Conservation (phyloP, 2,329 filamentous ascomycete genomes). For the Tolypocladium tropicale region DNA sequence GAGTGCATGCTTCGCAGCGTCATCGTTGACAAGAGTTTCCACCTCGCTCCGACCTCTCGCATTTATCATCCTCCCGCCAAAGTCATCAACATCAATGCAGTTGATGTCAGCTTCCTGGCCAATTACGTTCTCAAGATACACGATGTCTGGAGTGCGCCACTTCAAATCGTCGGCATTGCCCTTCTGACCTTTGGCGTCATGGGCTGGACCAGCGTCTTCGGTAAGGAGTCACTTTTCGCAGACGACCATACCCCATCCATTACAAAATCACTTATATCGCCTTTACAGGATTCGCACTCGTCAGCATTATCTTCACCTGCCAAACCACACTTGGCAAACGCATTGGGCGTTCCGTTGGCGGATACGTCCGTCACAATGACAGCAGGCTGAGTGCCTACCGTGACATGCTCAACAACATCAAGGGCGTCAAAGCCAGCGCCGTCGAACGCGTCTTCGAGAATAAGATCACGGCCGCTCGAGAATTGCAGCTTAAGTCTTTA, state of each 20-base stretch:
- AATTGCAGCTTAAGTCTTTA: neutral
- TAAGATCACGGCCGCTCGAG: neutral
- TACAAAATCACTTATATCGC: neutral
- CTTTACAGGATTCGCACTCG: neutral
- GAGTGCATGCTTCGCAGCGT: neutral
- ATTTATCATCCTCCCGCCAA: neutral
- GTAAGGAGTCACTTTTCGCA: neutral
- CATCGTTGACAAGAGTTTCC: neutral
- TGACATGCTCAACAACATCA: neutral
- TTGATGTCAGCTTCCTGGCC: neutral
- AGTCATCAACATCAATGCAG: neutral
- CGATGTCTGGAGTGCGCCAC: neutral
- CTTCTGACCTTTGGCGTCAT: neutral
- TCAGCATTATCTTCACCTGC: neutral
- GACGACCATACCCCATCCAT: neutral
- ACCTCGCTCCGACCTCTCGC: neutral
- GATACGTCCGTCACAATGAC: neutral
- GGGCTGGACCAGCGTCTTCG: neutral
- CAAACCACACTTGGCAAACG: neutral
- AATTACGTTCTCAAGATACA: neutral
- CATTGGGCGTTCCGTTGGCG: neutral
- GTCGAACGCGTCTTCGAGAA: neutral
- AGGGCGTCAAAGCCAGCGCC: neutral
- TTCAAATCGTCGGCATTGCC: neutral
- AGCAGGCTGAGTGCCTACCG: neutral